Evolutionary conservation across 345 rosid species (phyloP), one percentile per base, ranked within the genome.

Genomic region (Lepidium didymum): DNA sequence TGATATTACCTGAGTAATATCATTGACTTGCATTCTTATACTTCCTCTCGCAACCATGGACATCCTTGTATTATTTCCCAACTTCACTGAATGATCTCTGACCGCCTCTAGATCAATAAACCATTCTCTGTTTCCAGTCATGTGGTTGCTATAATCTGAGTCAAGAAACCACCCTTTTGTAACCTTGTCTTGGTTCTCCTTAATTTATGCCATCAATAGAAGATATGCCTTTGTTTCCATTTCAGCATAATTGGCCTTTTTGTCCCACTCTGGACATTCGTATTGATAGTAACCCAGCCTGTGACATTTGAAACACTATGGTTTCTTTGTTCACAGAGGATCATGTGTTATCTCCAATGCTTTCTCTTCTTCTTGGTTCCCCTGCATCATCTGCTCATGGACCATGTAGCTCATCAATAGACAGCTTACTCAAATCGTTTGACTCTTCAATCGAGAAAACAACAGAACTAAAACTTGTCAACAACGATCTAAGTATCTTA

Each of bases 321-420:
- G n/a, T n/a, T n/a, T n/a, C n/a, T n/a, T 35, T n/a, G 1, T n/a
- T 42, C 16, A 14, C 13, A 37, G 18, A 10, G 18, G 57, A 1
- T 35, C 56, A 16, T 47, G 14, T 15, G 43, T 10, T 10, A 47
- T 34, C 13, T 64, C 50, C 3, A 46, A 5, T 0, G 33, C 44
- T 0, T 64, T 15, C 10, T 58, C 55, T 16, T 57, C 44, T 27
- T 13, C 25, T 7, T 2, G 14, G 6, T 8, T n/a, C 18, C 35
- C n/a, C 14, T 64, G 56, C 72, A 64, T 23, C 9, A 21, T 31
- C 8, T 60, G 50, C 6, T 67, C 56, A 60, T 67, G 44, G 6
- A 4, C 45, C 51, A 1, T 68, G 65, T 4, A 75, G 2, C 12
- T 75, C 65, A 68, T 68, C 74, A 25, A 68, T 11, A 4, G n/a